Conservation (phyloP, 192 early-diverging fungal species). For the Coemansia sp. region DNA sequence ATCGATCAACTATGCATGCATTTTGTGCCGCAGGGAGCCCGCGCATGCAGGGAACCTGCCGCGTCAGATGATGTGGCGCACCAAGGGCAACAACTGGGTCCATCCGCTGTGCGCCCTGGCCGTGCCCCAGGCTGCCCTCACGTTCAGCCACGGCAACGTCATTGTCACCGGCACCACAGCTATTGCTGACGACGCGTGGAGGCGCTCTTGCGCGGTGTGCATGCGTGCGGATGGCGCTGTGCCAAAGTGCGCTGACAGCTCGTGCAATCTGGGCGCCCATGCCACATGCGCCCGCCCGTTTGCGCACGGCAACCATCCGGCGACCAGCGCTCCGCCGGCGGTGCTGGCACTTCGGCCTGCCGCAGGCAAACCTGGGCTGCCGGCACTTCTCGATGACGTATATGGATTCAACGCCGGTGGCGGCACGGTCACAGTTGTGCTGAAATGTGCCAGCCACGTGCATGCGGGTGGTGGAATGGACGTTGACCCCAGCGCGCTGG, state of each 20-base stretch:
- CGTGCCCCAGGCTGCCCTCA: slow-evolving; percentile 55
- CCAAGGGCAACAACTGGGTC: slow-evolving; percentile 75
- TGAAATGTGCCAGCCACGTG: slow-evolving; percentile 15
- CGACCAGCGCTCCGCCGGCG: neutral
- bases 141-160: slow-evolving; percentile 27
- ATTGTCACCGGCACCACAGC: slow-evolving; percentile 21
- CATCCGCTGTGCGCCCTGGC: slow-evolving; percentile 68
- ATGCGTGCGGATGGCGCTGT: slow-evolving; percentile 17
- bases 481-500: slow-evolving; percentile 14
- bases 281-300: slow-evolving; percentile 17
- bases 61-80: slow-evolving; percentile 60
- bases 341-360: neutral
- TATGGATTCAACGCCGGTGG: neutral
- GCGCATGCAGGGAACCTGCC: slow-evolving; percentile 5
- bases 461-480: neutral
- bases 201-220: slow-evolving; percentile 30
- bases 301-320: too few relatives aligned
- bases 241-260: slow-evolving; percentile 6
- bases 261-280: slow-evolving; percentile 29
- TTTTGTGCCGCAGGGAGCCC: slow-evolving; percentile 56
- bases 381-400: neutral
- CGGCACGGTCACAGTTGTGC: neutral
- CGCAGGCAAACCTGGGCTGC: neutral
- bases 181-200: slow-evolving; percentile 35
- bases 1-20: slow-evolving; percentile 63